Evolutionary conservation across 2,329 filamentous ascomycete species (phyloP).

Genomic region (Fusarium denticulatum): DNA sequence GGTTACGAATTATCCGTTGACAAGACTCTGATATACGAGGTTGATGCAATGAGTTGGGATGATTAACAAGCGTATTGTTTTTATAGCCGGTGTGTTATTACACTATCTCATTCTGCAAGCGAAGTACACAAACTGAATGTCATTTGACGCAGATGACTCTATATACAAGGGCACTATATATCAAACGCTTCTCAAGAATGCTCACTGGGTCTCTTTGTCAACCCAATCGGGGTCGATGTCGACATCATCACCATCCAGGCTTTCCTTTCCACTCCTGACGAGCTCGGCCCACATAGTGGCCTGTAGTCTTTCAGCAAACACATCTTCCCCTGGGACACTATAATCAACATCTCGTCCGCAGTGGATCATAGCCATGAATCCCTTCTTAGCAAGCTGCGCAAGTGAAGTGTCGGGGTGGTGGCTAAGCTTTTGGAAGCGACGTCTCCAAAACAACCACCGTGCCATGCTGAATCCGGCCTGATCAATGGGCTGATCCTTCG

Average conservation of each 20-base stretch:
- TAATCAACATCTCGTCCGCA: neutral
- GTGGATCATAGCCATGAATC: neutral
- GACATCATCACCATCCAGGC: neutral
- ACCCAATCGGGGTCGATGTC: neutral
- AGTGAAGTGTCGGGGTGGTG: neutral
- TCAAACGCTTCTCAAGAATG: no score
- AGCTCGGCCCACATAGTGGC: neutral
- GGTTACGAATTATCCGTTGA: neutral
- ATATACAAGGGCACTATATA: neutral
- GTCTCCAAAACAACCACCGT: constrained; percentile 1
- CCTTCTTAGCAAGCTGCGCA: neutral
- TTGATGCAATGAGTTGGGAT: neutral
- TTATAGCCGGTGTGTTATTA: neutral
- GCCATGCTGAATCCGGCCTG: neutral
- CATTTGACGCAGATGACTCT: neutral
- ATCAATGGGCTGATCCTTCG: neutral
- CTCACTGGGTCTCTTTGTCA: neutral
- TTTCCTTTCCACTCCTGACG: neutral
- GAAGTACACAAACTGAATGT: neutral
- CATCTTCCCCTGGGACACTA: neutral
- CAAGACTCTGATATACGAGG: constrained; percentile 24
- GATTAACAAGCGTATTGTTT: neutral
- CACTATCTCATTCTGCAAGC: neutral
- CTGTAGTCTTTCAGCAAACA: neutral
- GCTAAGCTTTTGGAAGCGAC: neutral